These are phyloP conservation scores for Sarocladiaceae sp. DNA, from an alignment of 2,329 filamentous ascomycete genomes.

Conservation along the genomic window DNA sequence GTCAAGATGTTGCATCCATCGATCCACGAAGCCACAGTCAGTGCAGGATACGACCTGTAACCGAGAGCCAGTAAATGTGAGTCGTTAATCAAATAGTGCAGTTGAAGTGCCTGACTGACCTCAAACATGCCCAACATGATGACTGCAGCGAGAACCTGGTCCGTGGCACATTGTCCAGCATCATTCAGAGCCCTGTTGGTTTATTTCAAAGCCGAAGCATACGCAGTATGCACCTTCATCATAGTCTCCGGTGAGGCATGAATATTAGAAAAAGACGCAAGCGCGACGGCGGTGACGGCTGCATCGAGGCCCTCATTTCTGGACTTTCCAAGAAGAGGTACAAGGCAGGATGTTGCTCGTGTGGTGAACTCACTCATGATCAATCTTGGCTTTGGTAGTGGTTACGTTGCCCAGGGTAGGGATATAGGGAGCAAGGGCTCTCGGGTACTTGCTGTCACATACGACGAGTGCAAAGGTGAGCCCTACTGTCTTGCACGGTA, in stretches of 20 bases:
- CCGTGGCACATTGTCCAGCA: neutral
- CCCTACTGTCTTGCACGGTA: too few relatives aligned
- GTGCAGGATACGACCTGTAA: neutral
- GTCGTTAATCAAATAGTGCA: neutral
- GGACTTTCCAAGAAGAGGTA: neutral
- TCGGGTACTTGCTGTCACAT: too few relatives aligned
- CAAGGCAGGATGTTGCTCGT: neutral
- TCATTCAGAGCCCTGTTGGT: neutral
- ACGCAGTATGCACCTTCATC: neutral
- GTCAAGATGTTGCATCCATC: neutral
- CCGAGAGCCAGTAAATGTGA: neutral
- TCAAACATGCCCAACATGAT: neutral
- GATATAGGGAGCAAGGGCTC: too few relatives aligned
- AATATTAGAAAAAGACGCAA: neutral
- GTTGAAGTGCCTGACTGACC: neutral
- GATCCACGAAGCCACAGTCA: neutral
- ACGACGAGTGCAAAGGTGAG: too few relatives aligned
- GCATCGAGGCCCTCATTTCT: neutral
- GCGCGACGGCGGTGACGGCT: neutral
- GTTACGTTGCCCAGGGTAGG: too few relatives aligned
- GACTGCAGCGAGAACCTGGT: neutral
- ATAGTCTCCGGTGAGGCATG: neutral
- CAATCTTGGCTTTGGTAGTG: too few relatives aligned
- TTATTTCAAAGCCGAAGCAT: neutral
- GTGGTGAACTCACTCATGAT: too few relatives aligned